Evolutionary conservation across 768 basidiomycete species (phyloP).

Genomic region (Dentipellis fragilis): DNA sequence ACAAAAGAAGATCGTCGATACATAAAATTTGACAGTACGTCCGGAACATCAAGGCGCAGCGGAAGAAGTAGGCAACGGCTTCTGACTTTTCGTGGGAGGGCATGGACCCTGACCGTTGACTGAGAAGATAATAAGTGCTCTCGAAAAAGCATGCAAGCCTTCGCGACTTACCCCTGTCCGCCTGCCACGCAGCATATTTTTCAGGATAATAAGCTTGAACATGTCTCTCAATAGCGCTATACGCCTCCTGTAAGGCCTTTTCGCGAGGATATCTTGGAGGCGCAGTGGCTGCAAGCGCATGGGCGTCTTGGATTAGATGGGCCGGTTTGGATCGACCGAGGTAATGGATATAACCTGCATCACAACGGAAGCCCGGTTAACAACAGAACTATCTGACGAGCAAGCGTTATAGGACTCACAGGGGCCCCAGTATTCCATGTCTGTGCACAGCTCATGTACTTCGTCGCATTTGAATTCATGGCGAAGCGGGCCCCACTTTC

Average conservation of each 20-base stretch:
- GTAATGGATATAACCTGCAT: not conserved
- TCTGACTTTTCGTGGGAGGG: no score
- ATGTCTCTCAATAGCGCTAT: not conserved
- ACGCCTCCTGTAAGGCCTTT: not conserved
- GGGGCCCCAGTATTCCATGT: not conserved
- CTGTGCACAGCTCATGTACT: not conserved
- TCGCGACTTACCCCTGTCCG: not conserved
- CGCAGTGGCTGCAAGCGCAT: not conserved
- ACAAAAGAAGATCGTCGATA: no score
- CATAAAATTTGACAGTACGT: no score
- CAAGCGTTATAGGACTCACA: not conserved
- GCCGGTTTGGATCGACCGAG: not conserved
- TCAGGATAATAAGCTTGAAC: slow-evolving; percentile 26
- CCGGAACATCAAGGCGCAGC: no score
- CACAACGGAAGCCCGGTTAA: not conserved
- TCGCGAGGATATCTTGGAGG: not conserved
- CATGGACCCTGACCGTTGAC: no score
- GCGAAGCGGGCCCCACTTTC: not conserved
- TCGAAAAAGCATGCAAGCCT: no score
- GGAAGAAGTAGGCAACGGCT: no score
- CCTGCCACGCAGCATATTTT: not conserved
- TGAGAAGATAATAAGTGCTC: no score
- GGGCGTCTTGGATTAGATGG: not conserved
- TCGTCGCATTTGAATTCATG: not conserved
- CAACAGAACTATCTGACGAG: not conserved